Percentiles rank a stretch among this genome's conserved stretches.
Conservation (phyloP, 495 filamentous ascomycete species). For the Lophiostoma macrostomum region DNA sequence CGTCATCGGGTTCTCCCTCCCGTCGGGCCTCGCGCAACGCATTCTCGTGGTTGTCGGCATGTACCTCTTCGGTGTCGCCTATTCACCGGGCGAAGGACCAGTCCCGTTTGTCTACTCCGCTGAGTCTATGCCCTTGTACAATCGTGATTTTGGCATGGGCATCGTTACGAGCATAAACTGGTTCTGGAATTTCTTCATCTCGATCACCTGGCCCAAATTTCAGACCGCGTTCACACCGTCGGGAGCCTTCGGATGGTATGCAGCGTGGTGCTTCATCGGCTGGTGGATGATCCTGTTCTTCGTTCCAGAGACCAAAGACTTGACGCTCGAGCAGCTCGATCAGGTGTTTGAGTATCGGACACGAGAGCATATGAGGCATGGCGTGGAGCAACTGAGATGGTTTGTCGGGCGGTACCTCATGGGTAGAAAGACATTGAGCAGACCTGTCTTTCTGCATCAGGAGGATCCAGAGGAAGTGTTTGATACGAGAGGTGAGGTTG, state of each 20-base stretch:
- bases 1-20: conserved; percentile 3
- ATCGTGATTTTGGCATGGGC: conserved; percentile 29
- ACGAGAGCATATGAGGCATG: conserved; percentile 14
- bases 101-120: conserved; percentile 29
- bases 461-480: conserved; percentile 13
- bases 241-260: conserved; percentile 62
- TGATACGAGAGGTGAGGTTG: neutral
- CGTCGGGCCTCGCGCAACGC: neutral
- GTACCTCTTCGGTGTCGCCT: conserved; percentile 24
- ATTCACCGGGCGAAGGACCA: conserved; percentile 25
- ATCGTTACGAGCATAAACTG: conserved; percentile 66
- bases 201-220: conserved; percentile 63
- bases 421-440: conserved; percentile 14
- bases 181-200: conserved; percentile 67
- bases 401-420: conserved; percentile 30
- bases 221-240: conserved; percentile 51
- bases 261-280: conserved; percentile 45
- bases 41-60: conserved; percentile 15
- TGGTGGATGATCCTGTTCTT: conserved; percentile 28
- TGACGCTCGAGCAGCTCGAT: conserved; percentile 36
- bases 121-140: conserved; percentile 26
- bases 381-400: conserved; percentile 18
- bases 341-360: conserved; percentile 31
- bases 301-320: conserved; percentile 31
- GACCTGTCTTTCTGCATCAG: conserved; percentile 6